Conservation (phyloP, 2,329 filamentous ascomycete species). For the Venturia nashicola region DNA sequence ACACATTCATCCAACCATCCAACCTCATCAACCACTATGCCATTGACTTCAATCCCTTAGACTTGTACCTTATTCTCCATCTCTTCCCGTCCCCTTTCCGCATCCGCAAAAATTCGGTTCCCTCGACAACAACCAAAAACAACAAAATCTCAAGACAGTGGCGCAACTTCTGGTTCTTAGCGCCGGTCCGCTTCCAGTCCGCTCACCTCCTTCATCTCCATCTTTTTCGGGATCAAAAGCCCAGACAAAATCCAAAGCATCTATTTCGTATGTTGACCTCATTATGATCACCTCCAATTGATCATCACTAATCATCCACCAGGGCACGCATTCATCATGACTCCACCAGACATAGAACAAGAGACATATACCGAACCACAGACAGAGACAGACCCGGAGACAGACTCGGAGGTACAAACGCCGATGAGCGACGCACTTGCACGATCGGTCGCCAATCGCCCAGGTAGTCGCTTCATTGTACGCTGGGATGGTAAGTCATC, state of each 20-base stretch:
- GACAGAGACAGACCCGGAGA: neutral
- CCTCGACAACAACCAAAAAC: neutral
- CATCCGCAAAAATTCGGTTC: neutral
- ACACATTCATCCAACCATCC: neutral
- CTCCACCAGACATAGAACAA: neutral
- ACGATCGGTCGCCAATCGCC: neutral
- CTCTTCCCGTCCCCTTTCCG: neutral
- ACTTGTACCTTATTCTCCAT: neutral
- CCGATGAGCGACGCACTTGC: neutral
- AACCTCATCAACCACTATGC: neutral
- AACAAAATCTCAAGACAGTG: neutral
- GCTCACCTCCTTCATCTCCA: neutral
- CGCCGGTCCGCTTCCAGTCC: neutral
- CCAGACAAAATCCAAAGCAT: neutral
- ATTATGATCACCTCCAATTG: neutral
- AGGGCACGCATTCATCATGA: neutral
- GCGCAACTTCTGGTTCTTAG: neutral
- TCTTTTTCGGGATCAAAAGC: neutral
- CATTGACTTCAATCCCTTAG: neutral
- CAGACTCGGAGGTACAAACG: neutral
- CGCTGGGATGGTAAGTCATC: constrained; percentile 1
- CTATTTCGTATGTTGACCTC: neutral
- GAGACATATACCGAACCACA: neutral
- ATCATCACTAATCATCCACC: neutral
- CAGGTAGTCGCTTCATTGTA: neutral